Percentiles rank a stretch among this genome's conserved stretches.
These are phyloP conservation scores for Rutstroemia sp. DNA, from an alignment of 2,329 filamentous ascomycete genomes.

Conservation along the genomic window DNA sequence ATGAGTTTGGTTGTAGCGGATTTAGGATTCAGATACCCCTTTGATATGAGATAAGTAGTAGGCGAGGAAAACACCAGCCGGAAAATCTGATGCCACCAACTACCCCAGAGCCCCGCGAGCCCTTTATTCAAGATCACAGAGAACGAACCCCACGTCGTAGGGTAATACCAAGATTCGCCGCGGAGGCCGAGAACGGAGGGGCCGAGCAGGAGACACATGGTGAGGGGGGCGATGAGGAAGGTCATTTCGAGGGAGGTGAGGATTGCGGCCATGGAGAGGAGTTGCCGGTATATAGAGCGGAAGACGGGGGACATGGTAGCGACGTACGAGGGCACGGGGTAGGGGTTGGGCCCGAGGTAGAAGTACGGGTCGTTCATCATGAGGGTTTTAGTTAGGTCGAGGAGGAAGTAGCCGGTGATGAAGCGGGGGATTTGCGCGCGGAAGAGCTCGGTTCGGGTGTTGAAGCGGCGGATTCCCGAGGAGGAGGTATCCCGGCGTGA, in stretches of 20 bases:
- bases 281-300: conserved; percentile 48
- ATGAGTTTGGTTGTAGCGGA: conserved; percentile 29
- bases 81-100: conserved; percentile 89
- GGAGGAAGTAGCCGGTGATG: conserved; percentile 51
- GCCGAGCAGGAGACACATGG: conserved; percentile 42
- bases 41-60: conserved; percentile 38
- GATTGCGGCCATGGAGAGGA: conserved; percentile 49
- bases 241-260: conserved; percentile 52
- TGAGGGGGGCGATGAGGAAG: conserved; percentile 53
- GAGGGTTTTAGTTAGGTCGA: conserved; percentile 63
- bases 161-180: conserved; percentile 54
- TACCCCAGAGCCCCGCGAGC: conserved; percentile 74
- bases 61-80: conserved; percentile 63
- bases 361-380: conserved; percentile 79
- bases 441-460: conserved; percentile 39
- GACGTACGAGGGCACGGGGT: conserved; percentile 39
- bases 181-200: conserved; percentile 44
- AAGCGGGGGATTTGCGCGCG: conserved; percentile 38
- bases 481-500: conserved; percentile 29
- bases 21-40: conserved; percentile 33
- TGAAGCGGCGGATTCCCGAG: conserved; percentile 39
- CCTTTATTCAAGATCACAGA: conserved; percentile 52
- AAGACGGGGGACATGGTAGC: conserved; percentile 36
- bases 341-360: conserved; percentile 40
- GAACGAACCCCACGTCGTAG: conserved; percentile 48